Base-by-base conservation (phyloP, 2,329 filamentous ascomycete genomes). In the Xylariaceae sp. region DNA sequence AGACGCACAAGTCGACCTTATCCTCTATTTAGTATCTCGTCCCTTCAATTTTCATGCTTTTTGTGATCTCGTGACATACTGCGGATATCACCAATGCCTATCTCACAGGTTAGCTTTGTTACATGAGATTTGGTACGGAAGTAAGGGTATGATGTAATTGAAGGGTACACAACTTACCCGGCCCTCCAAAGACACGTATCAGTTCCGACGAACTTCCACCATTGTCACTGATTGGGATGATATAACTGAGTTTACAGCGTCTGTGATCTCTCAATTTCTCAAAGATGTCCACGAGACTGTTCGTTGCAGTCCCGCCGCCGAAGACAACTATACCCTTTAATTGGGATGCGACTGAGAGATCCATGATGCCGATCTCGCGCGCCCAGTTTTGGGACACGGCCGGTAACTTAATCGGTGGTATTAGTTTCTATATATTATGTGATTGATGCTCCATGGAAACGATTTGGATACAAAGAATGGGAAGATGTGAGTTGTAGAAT, bases 141-240 rank as follows among this genome's bases (percentile, higher is more conserved):
- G 22, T 27, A 27, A 27, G 22, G 4, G 22, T n/a, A 27, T 7
- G 22, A 27, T 27, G 22, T 27, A 27, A 27, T 27, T 27, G 22
- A 7, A 27, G 7, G 22, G 22, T 7, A 27, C 22, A 5, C 22
- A 22, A 14, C 70, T 48, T 71, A 86, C 92, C 92, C 57, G 92
- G 92, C 1, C 94, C 94, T 12, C 92, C 94, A 70, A 97, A 94
- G 33, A 97, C 90, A 33, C 94, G 81, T 58, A 96, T 95, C 62
- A 96, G 75, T 72, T 97, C 92, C 40, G 89, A 95, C 2, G 90
- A 95, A 60, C 89, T 95, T 36, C 92, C 92, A 43, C 92, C 92
- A 69, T 97, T 97, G 71, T 97, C 92, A 57, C 88, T 94, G 66
- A 96, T 96, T 33, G 92, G 92, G 45, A 97, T 95, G 51, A 96